Conservation (phyloP, 495 filamentous ascomycete species). For the Neurospora tetraspora region DNA sequence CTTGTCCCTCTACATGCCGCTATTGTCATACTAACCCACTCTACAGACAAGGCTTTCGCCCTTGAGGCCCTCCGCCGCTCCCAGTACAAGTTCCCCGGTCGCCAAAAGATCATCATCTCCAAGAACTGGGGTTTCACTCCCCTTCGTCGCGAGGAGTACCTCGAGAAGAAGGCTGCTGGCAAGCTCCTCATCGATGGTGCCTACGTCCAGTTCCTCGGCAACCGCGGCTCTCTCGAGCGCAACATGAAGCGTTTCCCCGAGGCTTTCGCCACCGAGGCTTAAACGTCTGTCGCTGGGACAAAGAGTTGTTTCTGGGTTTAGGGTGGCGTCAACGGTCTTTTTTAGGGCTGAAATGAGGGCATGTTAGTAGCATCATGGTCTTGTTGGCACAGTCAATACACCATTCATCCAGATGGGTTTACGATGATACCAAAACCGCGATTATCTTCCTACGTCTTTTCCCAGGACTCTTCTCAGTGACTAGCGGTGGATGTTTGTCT, state of each 20-base stretch:
- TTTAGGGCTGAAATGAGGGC: slow-evolving; percentile 22
- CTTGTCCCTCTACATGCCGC: background rate
- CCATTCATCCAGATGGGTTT: slow-evolving; percentile 16
- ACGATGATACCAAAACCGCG: background rate
- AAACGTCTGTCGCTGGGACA: slow-evolving; percentile 17
- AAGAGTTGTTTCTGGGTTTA: slow-evolving; percentile 28
- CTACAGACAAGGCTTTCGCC: slow-evolving; percentile 69
- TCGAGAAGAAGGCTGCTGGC: slow-evolving; percentile 81
- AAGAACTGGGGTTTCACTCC: slow-evolving; percentile 99
- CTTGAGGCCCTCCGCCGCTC: slow-evolving; percentile 97
- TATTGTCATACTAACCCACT: slow-evolving; percentile 16
- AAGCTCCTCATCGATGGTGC: slow-evolving; percentile 91
- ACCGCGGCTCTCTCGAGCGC: slow-evolving; percentile 71
- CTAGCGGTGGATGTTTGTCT: background rate
- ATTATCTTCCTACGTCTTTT: background rate
- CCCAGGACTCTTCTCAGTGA: background rate
- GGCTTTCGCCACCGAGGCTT: slow-evolving; percentile 56
- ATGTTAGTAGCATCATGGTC: slow-evolving; percentile 22
- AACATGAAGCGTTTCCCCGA: slow-evolving; percentile 92
- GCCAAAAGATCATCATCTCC: slow-evolving; percentile 99
- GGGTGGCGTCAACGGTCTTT: slow-evolving; percentile 25
- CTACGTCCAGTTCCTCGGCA: slow-evolving; percentile 95
- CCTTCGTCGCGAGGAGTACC: slow-evolving; percentile 92
- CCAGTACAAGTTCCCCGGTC: slow-evolving; percentile 99
- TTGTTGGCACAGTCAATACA: slow-evolving; percentile 23